Percentiles rank a stretch among this genome's conserved stretches.
Conservation (phyloP, 1,284 basidiomycete species). For the Cryptococcus sp. region DNA sequence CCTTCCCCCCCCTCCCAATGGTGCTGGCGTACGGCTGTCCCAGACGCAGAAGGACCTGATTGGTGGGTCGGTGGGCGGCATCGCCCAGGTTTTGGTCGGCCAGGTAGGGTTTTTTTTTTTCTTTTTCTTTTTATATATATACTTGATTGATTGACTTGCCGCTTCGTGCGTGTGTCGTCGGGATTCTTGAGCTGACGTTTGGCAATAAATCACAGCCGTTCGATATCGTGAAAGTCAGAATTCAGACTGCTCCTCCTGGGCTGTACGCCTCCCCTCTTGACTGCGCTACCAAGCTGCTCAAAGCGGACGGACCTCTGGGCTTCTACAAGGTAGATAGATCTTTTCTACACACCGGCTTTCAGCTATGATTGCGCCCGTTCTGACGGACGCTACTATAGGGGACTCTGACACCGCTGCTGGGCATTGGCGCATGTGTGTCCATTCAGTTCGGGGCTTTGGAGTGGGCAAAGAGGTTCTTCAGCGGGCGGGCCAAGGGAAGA, state of each 20-base stretch:
- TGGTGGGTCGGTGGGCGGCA: slow-evolving; percentile 80
- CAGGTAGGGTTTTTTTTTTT: slow-evolving; percentile 53
- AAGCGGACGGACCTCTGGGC: slow-evolving; percentile 85
- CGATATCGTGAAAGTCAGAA: slow-evolving; percentile 91
- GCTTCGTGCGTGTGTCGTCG: background rate
- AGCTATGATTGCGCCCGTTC: background rate
- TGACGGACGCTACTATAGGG: slow-evolving; percentile 57
- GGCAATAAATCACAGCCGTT: slow-evolving; percentile 57
- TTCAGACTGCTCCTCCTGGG: slow-evolving; percentile 90
- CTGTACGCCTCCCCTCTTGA: slow-evolving; percentile 84
- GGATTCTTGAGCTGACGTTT: background rate
- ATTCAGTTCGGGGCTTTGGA: slow-evolving; percentile 95
- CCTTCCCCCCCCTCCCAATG: slow-evolving; percentile 29
- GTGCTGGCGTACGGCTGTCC: slow-evolving; percentile 32
- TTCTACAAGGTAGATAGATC: slow-evolving; percentile 79
- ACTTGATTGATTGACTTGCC: slow-evolving; percentile 7
- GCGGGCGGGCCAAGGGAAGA: slow-evolving; percentile 19
- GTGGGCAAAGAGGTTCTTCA: slow-evolving; percentile 79
- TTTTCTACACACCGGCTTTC: background rate
- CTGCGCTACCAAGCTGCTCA: slow-evolving; percentile 81
- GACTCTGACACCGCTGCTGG: slow-evolving; percentile 85
- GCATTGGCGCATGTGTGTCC: slow-evolving; percentile 80
- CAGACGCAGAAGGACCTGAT: slow-evolving; percentile 68
- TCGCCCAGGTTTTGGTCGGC: slow-evolving; percentile 86
- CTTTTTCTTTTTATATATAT: background rate